Evolutionary conservation across 164 flowering plant species (phyloP).

Genomic region (Nelumbo lutea): DNA sequence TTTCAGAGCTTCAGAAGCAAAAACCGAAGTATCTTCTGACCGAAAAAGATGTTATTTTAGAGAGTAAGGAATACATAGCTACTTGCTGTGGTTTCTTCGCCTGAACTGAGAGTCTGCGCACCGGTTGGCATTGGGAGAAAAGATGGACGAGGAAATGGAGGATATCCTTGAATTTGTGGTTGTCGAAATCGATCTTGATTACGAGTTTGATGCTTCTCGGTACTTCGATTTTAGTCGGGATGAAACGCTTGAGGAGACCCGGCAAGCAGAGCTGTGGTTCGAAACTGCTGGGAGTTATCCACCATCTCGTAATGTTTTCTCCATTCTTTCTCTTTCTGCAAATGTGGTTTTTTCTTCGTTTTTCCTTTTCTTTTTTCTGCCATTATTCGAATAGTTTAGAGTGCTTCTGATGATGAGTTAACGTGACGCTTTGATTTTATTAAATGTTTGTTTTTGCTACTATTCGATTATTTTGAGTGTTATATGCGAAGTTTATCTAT

Average conservation of each 20-base stretch:
- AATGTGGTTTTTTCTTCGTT: background rate
- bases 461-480: background rate
- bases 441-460: background rate
- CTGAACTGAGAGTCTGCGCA: background rate
- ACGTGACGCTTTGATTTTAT: background rate
- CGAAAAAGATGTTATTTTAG: background rate
- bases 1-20: background rate
- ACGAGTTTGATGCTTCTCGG: slow-evolving; percentile 77
- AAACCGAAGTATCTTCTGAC: too few relatives aligned
- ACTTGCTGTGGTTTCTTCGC: background rate
- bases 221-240: slow-evolving; percentile 61
- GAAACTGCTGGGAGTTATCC: slow-evolving; percentile 59
- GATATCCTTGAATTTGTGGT: slow-evolving; percentile 28
- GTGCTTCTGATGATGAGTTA: background rate
- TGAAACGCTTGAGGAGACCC: slow-evolving; percentile 50
- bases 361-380: background rate
- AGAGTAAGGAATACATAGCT: slow-evolving; percentile 10
- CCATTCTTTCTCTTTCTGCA: background rate
- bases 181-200: slow-evolving; percentile 63
- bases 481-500: background rate
- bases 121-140: slow-evolving; percentile 7
- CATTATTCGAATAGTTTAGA: background rate
- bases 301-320: slow-evolving; percentile 49
- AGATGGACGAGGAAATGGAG: slow-evolving; percentile 40
- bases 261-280: slow-evolving; percentile 73